These are phyloP conservation scores for Cylindrodendrum hubeiense DNA, from an alignment of 2,329 filamentous ascomycete genomes.

Conservation along the genomic window DNA sequence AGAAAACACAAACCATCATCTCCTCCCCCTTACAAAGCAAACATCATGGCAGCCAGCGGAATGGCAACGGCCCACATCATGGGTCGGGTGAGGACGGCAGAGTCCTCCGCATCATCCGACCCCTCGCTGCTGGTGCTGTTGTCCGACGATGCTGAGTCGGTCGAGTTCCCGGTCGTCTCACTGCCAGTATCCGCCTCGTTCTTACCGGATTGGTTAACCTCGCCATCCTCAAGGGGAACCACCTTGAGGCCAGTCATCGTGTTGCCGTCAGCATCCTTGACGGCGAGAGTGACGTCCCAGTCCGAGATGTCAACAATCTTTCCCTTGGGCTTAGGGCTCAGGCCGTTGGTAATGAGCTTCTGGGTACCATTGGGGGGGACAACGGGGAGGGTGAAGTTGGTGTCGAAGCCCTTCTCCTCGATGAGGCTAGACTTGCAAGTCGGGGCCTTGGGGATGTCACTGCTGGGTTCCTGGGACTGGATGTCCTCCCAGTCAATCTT, in stretches of 20 bases:
- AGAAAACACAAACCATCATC: slow-evolving; percentile 6
- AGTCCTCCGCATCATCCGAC: slow-evolving; percentile 42
- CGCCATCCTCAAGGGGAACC: slow-evolving; percentile 57
- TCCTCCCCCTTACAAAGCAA: slow-evolving; percentile 43
- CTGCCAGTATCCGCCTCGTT: slow-evolving; percentile 54
- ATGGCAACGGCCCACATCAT: slow-evolving; percentile 49
- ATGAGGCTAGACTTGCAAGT: slow-evolving; percentile 77
- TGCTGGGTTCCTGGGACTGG: slow-evolving; percentile 70
- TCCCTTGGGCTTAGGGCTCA: slow-evolving; percentile 72
- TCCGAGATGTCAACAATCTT: slow-evolving; percentile 77
- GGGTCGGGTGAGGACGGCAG: slow-evolving; percentile 46
- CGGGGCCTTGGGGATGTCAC: slow-evolving; percentile 65
- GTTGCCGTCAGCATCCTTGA: slow-evolving; percentile 57
- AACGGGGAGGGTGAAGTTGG: slow-evolving; percentile 81
- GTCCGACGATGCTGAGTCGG: slow-evolving; percentile 32
- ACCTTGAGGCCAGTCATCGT: slow-evolving; percentile 61
- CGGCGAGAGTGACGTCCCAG: slow-evolving; percentile 66
- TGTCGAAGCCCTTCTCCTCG: slow-evolving; percentile 74
- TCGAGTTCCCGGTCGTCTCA: slow-evolving; percentile 33
- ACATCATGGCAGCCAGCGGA: slow-evolving; percentile 51
- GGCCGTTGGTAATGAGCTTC: slow-evolving; percentile 81
- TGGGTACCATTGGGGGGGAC: slow-evolving; percentile 74
- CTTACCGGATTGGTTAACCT: slow-evolving; percentile 60
- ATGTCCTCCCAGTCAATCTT: slow-evolving; percentile 79
- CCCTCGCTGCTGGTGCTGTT: slow-evolving; percentile 34